phyloP scores from a whole-genome alignment of 306 rosid genomes.

The Prunus kanzakura region DNA sequence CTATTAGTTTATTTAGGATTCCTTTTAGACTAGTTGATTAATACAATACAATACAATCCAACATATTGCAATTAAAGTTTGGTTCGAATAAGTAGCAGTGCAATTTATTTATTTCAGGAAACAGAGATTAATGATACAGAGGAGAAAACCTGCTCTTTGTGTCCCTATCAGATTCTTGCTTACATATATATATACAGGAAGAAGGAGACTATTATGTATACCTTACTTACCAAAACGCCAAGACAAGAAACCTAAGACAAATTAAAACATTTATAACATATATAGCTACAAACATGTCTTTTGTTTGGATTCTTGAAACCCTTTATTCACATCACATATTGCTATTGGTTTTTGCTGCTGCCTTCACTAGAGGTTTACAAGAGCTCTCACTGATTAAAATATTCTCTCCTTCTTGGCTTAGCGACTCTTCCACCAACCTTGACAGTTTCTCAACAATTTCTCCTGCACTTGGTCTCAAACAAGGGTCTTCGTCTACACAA shows the following conservation, averaged over 20 bases:
- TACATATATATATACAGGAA: conserved; percentile 8
- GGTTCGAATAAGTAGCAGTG: background rate
- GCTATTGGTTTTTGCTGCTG: conserved; percentile 33
- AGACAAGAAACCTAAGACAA: background rate
- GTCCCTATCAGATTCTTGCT: conserved; percentile 29
- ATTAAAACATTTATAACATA: background rate
- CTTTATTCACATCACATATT: conserved; percentile 26
- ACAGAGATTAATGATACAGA: conserved; percentile 12
- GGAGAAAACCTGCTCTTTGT: conserved; percentile 5
- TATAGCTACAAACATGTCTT: background rate
- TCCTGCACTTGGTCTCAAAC: conserved; percentile 61
- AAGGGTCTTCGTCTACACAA: conserved; percentile 65
- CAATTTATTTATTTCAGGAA: background rate
- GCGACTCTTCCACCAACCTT: conserved; percentile 56
- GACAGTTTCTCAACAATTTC: conserved; percentile 65
- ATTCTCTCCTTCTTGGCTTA: conserved; percentile 37
- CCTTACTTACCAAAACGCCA: background rate
- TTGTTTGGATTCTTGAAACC: background rate
- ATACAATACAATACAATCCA: no score
- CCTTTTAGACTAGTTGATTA: no score
- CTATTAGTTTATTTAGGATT: no score
- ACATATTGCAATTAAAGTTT: no score
- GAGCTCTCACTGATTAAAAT: conserved; percentile 59
- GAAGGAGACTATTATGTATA: background rate
- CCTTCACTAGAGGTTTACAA: conserved; percentile 62